Conservation (phyloP, 2,329 filamentous ascomycete genomes). For the Aspergillus sp. region DNA sequence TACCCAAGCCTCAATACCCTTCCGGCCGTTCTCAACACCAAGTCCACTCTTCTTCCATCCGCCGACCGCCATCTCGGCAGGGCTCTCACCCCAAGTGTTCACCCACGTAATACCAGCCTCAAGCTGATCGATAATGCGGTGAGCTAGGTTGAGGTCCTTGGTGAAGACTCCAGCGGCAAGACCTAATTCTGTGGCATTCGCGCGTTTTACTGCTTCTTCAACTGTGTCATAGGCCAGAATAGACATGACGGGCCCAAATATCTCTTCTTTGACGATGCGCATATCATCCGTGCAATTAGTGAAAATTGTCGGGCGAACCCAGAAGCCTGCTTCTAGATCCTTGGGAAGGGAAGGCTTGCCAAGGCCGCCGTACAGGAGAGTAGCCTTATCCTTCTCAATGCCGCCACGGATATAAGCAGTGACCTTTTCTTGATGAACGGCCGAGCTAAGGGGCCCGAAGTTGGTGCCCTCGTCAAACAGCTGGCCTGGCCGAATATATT, state of each 20-base stretch:
- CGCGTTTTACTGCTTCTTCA: slow-evolving; percentile 68
- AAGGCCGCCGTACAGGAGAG: slow-evolving; percentile 69
- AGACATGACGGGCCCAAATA: slow-evolving; percentile 85
- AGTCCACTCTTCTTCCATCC: slow-evolving; percentile 91
- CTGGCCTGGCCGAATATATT: slow-evolving; percentile 68
- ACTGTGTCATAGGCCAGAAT: slow-evolving; percentile 72
- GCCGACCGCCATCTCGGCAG: slow-evolving; percentile 88
- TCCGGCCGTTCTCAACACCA: slow-evolving; percentile 80
- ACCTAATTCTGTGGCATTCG: slow-evolving; percentile 75
- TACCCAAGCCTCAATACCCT: slow-evolving; percentile 78
- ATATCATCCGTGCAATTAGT: slow-evolving; percentile 81
- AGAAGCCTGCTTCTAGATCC: slow-evolving; percentile 66
- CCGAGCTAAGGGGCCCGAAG: slow-evolving; percentile 79
- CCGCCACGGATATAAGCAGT: slow-evolving; percentile 74
- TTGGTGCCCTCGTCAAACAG: slow-evolving; percentile 73
- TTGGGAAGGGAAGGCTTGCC: slow-evolving; percentile 57
- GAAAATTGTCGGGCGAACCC: slow-evolving; percentile 82
- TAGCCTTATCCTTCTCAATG: slow-evolving; percentile 70
- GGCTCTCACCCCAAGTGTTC: slow-evolving; percentile 90
- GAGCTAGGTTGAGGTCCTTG: slow-evolving; percentile 69
- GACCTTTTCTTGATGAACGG: slow-evolving; percentile 74
- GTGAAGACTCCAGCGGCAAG: slow-evolving; percentile 84
- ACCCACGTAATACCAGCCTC: slow-evolving; percentile 89
- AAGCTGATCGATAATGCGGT: slow-evolving; percentile 68
- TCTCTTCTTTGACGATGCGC: slow-evolving; percentile 78